phyloP scores from a whole-genome alignment of 2,329 filamentous ascomycete genomes.

The Penicillium paneum region DNA sequence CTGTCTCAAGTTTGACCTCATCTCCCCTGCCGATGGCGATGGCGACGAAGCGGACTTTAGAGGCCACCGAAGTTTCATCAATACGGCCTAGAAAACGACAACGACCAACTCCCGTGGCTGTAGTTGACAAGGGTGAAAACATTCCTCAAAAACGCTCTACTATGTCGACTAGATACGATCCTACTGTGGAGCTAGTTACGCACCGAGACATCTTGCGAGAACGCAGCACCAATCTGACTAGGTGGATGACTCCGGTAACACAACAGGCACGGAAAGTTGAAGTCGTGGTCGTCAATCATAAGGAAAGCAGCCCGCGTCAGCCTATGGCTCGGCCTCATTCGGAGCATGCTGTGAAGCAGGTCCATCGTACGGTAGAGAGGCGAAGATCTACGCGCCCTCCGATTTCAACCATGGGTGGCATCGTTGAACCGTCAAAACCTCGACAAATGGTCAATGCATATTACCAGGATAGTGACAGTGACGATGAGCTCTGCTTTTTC shows the following conservation, averaged over 20 bases:
- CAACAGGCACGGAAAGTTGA: constrained; percentile 21
- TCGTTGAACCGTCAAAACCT: constrained; percentile 1
- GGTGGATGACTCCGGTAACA: not conserved
- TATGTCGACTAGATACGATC: not conserved
- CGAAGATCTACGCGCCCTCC: constrained; percentile 14
- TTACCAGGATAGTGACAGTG: constrained; percentile 32
- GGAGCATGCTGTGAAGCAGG: constrained; percentile 15
- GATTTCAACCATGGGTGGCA: constrained; percentile 1
- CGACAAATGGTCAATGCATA: constrained; percentile 24
- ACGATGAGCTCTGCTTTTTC: constrained; percentile 41
- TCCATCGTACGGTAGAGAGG: constrained; percentile 16
- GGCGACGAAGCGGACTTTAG: constrained; percentile 21
- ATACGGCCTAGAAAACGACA: constrained; percentile 25
- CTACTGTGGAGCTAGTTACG: constrained; percentile 7
- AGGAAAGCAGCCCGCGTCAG: constrained; percentile 1
- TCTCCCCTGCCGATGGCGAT: constrained; percentile 28
- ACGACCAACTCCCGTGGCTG: constrained; percentile 18
- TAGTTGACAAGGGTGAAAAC: constrained; percentile 6
- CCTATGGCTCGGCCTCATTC: not conserved
- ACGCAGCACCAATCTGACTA: constrained; percentile 14
- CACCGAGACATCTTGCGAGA: constrained; percentile 19
- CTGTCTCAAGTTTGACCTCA: constrained; percentile 30
- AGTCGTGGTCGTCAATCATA: constrained; percentile 34
- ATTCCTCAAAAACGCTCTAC: not conserved
- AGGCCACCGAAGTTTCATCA: constrained; percentile 13